These are phyloP conservation scores for Termitomyces sp. DNA, from an alignment of 768 basidiomycete species.

Conservation along the genomic window DNA sequence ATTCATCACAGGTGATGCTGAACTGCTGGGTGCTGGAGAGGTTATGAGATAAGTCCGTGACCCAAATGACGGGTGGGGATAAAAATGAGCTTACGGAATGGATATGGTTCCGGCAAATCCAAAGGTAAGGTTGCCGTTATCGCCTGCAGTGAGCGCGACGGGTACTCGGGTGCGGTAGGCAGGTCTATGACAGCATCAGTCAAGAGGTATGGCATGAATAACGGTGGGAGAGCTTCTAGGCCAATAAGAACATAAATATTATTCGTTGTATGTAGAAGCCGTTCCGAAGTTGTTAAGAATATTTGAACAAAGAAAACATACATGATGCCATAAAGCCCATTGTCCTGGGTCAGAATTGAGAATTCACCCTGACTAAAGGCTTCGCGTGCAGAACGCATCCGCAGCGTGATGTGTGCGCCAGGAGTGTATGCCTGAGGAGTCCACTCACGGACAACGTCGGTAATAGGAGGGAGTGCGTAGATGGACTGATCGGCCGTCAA, in stretches of 20 bases:
- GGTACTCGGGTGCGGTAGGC: slow-evolving; percentile 1
- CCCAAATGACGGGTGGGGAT: too few relatives aligned
- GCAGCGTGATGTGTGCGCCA: slow-evolving; percentile 9
- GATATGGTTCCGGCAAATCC: not conserved
- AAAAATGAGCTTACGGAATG: slow-evolving; percentile 2
- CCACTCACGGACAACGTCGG: slow-evolving; percentile 9
- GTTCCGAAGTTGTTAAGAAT: not conserved
- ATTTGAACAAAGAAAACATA: not conserved
- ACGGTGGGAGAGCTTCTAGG: not conserved
- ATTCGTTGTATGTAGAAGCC: too few relatives aligned
- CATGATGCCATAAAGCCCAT: slow-evolving; percentile 11
- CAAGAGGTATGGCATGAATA: not conserved
- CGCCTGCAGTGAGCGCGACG: slow-evolving; percentile 10
- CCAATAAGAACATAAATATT: not conserved
- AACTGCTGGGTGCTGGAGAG: slow-evolving; percentile 13
- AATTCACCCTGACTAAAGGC: slow-evolving; percentile 9
- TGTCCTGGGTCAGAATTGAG: slow-evolving; percentile 9
- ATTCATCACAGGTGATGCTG: slow-evolving; percentile 9
- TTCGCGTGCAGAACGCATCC: not conserved
- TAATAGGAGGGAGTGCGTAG: slow-evolving; percentile 9
- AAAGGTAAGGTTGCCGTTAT: slow-evolving; percentile 3
- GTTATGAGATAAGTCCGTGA: not conserved
- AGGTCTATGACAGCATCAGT: not conserved
- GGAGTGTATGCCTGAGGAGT: slow-evolving; percentile 2
- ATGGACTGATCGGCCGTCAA: slow-evolving; percentile 11